Evolutionary conservation across 192 early-diverging fungal species (phyloP).

Genomic region (Rhizophagus clarus): DNA sequence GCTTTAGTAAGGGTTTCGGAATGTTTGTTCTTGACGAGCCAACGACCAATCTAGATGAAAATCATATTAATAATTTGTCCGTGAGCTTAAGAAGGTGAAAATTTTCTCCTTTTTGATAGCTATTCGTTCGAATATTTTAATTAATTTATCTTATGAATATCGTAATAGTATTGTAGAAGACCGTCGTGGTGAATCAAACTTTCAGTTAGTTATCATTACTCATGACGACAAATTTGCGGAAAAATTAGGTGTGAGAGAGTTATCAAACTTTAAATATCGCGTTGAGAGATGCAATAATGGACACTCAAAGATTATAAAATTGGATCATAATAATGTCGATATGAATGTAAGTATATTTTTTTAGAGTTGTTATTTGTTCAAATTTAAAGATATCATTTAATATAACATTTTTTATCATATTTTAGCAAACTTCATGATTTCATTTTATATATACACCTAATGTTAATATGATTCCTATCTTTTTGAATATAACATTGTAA

Average conservation of each 20-base stretch:
- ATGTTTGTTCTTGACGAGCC: conserved; percentile 96
- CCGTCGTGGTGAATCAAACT: conserved; percentile 81
- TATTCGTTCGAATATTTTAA: background rate
- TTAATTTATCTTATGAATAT: background rate
- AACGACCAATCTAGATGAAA: conserved; percentile 93
- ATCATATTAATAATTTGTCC: conserved; percentile 87
- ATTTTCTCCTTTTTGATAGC: background rate
- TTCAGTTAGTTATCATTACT: conserved; percentile 97
- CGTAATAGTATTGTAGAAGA: conserved; percentile 72
- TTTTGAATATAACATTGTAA: too few relatives aligned
- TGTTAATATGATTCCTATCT: too few relatives aligned
- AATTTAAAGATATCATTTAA: too few relatives aligned
- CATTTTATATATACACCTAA: too few relatives aligned
- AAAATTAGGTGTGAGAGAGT: conserved; percentile 56
- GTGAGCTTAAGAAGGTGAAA: conserved; percentile 70
- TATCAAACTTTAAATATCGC: background rate
- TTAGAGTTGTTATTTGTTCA: too few relatives aligned
- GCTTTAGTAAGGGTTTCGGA: conserved; percentile 91
- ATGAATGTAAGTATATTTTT: too few relatives aligned
- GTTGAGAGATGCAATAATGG: background rate
- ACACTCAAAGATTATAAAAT: background rate
- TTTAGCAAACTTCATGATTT: too few relatives aligned
- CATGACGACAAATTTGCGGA: conserved; percentile 97
- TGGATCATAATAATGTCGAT: background rate
- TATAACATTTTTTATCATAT: too few relatives aligned